Percentiles rank a stretch among this genome's conserved stretches.
phyloP scores from a whole-genome alignment of 2,329 filamentous ascomycete genomes.

The Saccharata proteae region DNA sequence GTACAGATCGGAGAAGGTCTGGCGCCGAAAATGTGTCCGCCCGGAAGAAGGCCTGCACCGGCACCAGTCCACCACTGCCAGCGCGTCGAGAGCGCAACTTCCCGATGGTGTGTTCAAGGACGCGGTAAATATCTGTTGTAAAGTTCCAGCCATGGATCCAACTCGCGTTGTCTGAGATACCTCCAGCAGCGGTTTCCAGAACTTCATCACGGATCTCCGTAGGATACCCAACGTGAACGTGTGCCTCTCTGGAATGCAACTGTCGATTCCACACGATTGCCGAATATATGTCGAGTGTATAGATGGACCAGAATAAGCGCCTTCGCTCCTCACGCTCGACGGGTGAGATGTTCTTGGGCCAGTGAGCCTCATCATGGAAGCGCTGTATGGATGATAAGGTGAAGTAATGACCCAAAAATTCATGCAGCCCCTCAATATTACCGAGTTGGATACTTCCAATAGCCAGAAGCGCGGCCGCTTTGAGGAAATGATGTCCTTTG shows the following conservation, averaged over 20 bases:
- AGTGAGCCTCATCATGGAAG: conserved; percentile 42
- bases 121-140: conserved; percentile 43
- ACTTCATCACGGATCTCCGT: conserved; percentile 36
- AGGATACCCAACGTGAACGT: conserved; percentile 37
- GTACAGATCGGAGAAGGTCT: conserved; percentile 17
- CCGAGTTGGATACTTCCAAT: conserved; percentile 41
- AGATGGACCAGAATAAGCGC: conserved; percentile 44
- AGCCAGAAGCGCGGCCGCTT: conserved; percentile 37
- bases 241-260: conserved; percentile 33
- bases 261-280: conserved; percentile 41
- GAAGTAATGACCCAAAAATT: conserved; percentile 39
- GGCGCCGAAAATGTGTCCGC: conserved; percentile 13
- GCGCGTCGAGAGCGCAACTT: conserved; percentile 14
- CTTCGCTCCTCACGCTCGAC: conserved; percentile 39
- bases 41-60: conserved; percentile 9
- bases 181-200: conserved; percentile 16
- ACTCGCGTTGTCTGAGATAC: conserved; percentile 15
- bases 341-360: conserved; percentile 34
- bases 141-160: conserved; percentile 49
- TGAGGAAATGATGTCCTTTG: conserved; percentile 29
- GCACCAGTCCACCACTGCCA: background rate
- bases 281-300: conserved; percentile 43
- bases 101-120: conserved; percentile 39
- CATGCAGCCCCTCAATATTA: conserved; percentile 36
- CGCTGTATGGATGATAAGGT: conserved; percentile 36